Conservation (phyloP, 306 rosid genomes). For the Prunus persica region Prunus_persica_NCBIv2 NC_034010.1:25563001-25563500, state of each 20-base stretch:
- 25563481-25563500: slow-evolving; percentile 98
- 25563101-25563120: not conserved
- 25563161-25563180: not conserved
- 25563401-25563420: slow-evolving; percentile 39
- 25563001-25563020: not conserved
- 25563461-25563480: slow-evolving; percentile 83
- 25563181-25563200: not conserved
- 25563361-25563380: slow-evolving; percentile 92
- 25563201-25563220: not conserved
- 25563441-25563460: slow-evolving; percentile 92
- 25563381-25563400: slow-evolving; percentile 81
- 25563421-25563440: slow-evolving; percentile 52
- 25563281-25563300: not conserved
- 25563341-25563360: slow-evolving; percentile 87
- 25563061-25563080: not conserved
- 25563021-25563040: not conserved
- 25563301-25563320: not conserved
- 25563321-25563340: slow-evolving; percentile 14
- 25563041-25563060: not conserved
- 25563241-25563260: not conserved
- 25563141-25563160: not conserved
- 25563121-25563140: slow-evolving; percentile 12
- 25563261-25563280: not conserved
- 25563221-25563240: slow-evolving; percentile 1
- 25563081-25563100: not conserved